Evolutionary conservation across 306 rosid genomes (phyloP), one percentile per base, ranked within the genome.

Genomic region (Leucaena leucocephala): DNA sequence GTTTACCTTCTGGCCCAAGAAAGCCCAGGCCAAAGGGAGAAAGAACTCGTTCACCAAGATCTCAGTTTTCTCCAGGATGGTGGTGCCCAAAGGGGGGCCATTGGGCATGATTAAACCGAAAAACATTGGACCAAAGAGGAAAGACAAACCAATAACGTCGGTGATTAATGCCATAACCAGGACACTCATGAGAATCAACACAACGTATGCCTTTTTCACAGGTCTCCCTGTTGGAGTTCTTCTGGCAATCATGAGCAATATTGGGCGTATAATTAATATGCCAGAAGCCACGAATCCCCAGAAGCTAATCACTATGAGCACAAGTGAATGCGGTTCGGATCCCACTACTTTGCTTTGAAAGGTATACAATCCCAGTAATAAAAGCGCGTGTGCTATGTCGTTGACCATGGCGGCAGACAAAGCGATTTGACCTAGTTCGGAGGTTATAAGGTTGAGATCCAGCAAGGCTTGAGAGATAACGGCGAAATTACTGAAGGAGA

Each of bases 1-100:
- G 17, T 82, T 2, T 3, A 81, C 76, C 38, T 27, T 59, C 40
- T 13, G 45, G 3, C 86, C 88, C 0, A 82, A 4, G 39, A 2
- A 21, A 12, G 57, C 0, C 42, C 17, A 79, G 77, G 74, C 62
- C 45, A 79, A 58, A 22, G 88, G 82, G 79, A 79, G n/a, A 6
- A 85, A 48, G n/a, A 85, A 11, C 38, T 85, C 76, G 0, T 14
- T 8, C 5, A 76, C 2, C 22, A 82, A 0, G 3, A 27, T 2
- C 38, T 85, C 82, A 42, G 38, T 16, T 58, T 8, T 85, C 59
- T 82, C 86, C n/a, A 76, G 5, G 0, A 85, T 3, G 7, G 84
- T 79, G 15, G 88, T 79, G 3, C 80, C 88, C 64, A 85, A 46
- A 2, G 88, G 88, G 0, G 82, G 82, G 34, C 88, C 88, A 72